A percentile compares a stretch with the other conserved stretches of the same genome.
These are phyloP conservation scores for Heracleum sosnowskyi DNA, from an alignment of 129 eudicot species.

Conservation along the genomic window DNA sequence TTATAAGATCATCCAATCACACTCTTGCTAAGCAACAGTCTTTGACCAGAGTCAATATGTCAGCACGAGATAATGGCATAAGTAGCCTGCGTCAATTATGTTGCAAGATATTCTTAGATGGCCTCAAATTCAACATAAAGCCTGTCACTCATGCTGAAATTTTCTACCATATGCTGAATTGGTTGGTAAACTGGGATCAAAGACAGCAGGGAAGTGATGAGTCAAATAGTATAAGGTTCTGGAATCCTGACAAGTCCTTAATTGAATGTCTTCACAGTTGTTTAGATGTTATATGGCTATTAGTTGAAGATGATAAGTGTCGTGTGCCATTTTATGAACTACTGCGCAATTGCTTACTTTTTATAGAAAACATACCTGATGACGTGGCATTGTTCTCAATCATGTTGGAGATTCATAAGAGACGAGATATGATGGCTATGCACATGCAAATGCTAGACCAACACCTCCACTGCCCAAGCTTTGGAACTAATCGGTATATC, in stretches of 20 bases:
- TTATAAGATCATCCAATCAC: conserved; percentile 53
- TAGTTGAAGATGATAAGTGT: conserved; percentile 82
- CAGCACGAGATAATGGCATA: conserved; percentile 59
- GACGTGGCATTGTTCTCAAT: conserved; percentile 87
- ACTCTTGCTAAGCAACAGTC: conserved; percentile 37
- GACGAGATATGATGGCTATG: conserved; percentile 93
- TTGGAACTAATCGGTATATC: conserved; percentile 76
- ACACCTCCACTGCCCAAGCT: conserved; percentile 94
- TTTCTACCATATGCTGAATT: conserved; percentile 73
- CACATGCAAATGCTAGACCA: conserved; percentile 98
- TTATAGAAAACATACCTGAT: conserved; percentile 76
- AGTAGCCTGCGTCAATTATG: conserved; percentile 83
- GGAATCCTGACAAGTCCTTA: conserved; percentile 69
- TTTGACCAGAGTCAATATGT: conserved; percentile 26
- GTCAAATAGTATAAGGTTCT: conserved; percentile 45
- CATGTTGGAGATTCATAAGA: conserved; percentile 84
- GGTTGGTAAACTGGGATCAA: conserved; percentile 91
- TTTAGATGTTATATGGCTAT: conserved; percentile 86
- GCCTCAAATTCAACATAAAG: conserved; percentile 63
- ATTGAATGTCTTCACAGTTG: conserved; percentile 83
- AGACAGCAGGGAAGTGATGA: conserved; percentile 68
- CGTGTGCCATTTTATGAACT: conserved; percentile 95
- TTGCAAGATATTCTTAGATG: conserved; percentile 74
- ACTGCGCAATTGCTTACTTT: conserved; percentile 71
- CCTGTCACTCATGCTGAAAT: conserved; percentile 82